phyloP scores from a whole-genome alignment of 495 filamentous ascomycete genomes.

The Opeltia flavorubescens region DNA sequence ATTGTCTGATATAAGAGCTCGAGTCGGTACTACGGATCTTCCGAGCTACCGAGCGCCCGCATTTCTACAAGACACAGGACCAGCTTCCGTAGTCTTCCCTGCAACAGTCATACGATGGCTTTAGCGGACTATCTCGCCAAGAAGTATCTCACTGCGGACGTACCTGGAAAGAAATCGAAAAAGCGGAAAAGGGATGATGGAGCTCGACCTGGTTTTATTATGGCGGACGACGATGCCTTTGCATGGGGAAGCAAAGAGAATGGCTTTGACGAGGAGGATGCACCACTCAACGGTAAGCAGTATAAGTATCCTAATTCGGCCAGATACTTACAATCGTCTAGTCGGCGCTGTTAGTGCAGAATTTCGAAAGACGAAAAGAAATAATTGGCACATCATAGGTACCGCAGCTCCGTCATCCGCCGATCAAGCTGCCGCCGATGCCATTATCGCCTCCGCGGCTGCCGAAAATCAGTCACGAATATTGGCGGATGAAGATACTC shows the following conservation, averaged over 20 bases:
- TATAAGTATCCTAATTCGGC: neutral
- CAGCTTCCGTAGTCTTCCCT: too few relatives aligned
- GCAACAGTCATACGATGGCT: too few relatives aligned
- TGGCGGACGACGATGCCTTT: constrained; percentile 78
- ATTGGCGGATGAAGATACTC: constrained; percentile 34
- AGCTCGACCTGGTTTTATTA: constrained; percentile 49
- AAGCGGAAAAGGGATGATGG: constrained; percentile 57
- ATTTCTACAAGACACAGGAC: too few relatives aligned
- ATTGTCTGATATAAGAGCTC: too few relatives aligned
- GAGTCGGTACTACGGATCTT: too few relatives aligned
- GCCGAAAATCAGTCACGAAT: constrained; percentile 39
- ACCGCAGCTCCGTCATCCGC: constrained; percentile 28
- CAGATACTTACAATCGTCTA: constrained; percentile 5
- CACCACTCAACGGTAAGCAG: constrained; percentile 22
- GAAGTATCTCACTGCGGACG: constrained; percentile 80
- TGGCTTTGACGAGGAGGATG: constrained; percentile 29
- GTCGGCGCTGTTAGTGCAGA: constrained; percentile 45
- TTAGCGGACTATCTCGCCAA: constrained; percentile 84
- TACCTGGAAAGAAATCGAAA: constrained; percentile 62
- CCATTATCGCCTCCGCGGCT: constrained; percentile 63
- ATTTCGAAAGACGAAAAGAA: constrained; percentile 67
- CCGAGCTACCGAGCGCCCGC: too few relatives aligned
- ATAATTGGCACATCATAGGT: constrained; percentile 62
- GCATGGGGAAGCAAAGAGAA: constrained; percentile 42
- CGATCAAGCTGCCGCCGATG: constrained; percentile 59